A percentile compares a stretch with the other conserved stretches of the same genome.
Conservation (phyloP, 2,329 filamentous ascomycete genomes). For the Delphinella strobiligena region DNA sequence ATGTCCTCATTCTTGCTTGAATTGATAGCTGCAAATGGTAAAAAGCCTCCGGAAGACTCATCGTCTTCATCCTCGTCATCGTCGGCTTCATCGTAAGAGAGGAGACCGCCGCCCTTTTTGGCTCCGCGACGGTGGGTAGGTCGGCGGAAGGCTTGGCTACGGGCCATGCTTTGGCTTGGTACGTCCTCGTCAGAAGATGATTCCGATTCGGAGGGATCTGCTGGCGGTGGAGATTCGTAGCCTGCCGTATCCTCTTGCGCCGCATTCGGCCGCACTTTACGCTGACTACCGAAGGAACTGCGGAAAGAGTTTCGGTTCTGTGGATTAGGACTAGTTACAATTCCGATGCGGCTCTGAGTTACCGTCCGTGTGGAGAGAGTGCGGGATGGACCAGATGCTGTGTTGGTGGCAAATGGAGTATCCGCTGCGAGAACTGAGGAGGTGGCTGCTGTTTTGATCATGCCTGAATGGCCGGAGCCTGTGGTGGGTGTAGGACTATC, state of each 20-base stretch:
- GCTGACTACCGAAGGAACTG: slow-evolving; percentile 14
- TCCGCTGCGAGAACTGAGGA: slow-evolving; percentile 3
- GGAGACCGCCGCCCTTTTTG: slow-evolving; percentile 17
- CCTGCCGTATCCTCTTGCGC: slow-evolving; percentile 11
- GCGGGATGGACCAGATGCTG: slow-evolving; percentile 23
- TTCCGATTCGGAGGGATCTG: slow-evolving; percentile 18
- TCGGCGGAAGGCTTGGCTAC: slow-evolving; percentile 33
- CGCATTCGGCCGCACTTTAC: slow-evolving; percentile 11
- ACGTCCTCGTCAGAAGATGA: slow-evolving; percentile 23
- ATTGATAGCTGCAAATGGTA: slow-evolving; percentile 30
- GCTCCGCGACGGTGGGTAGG: slow-evolving; percentile 23
- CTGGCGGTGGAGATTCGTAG: slow-evolving; percentile 17
- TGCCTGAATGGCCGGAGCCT: slow-evolving; percentile 27
- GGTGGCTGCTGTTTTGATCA: slow-evolving; percentile 11
- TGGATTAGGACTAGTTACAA: slow-evolving; percentile 13
- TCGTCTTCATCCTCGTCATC: slow-evolving; percentile 43
- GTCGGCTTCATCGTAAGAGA: slow-evolving; percentile 17
- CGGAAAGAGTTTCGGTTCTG: slow-evolving; percentile 17
- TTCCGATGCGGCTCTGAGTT: slow-evolving; percentile 24
- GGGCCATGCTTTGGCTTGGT: slow-evolving; percentile 24
- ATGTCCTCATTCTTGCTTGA: slow-evolving; percentile 12
- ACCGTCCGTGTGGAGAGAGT: slow-evolving; percentile 38
- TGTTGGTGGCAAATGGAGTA: slow-evolving; percentile 1
- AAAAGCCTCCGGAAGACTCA: slow-evolving; percentile 29
- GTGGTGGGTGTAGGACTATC: slow-evolving; percentile 43